These are phyloP conservation scores for Elymus sibiricus DNA, from an alignment of 176 grass and related monocot genomes.

Conservation along the genomic window DNA sequence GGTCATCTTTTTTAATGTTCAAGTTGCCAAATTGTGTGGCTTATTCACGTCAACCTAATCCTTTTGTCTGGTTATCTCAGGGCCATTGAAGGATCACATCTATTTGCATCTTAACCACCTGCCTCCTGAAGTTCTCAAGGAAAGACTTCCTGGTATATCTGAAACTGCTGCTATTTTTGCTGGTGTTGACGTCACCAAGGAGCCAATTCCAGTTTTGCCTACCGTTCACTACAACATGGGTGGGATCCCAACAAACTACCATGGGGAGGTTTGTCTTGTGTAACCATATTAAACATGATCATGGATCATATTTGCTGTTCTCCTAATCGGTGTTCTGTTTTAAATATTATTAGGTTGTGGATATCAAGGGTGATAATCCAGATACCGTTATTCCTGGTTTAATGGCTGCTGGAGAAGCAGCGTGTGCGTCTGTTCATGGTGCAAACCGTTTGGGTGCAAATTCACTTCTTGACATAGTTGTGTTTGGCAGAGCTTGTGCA, in stretches of 20 bases:
- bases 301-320: neutral
- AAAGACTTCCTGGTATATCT: constrained; percentile 96
- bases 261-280: constrained; percentile 58
- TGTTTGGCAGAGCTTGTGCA: constrained; percentile 81
- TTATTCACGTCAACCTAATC: neutral
- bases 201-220: constrained; percentile 96
- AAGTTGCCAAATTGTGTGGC: neutral
- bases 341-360: constrained; percentile 53
- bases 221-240: constrained; percentile 99
- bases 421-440: constrained; percentile 87
- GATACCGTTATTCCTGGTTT: constrained; percentile 62
- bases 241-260: constrained; percentile 95
- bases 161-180: constrained; percentile 98
- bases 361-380: constrained; percentile 56
- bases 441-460: constrained; percentile 78
- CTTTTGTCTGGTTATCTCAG: constrained; percentile 41
- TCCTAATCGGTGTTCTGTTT: constrained; percentile 26
- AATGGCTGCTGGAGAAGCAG: constrained; percentile 75
- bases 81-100: constrained; percentile 90
- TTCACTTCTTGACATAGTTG: constrained; percentile 81
- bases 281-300: constrained; percentile 6
- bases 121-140: constrained; percentile 82
- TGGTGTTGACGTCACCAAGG: constrained; percentile 95
- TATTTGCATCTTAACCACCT: constrained; percentile 84
- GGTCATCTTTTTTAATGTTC: neutral